Conservation (phyloP, 2,329 filamentous ascomycete species). For the Colletotrichum tamarilloi region DNA sequence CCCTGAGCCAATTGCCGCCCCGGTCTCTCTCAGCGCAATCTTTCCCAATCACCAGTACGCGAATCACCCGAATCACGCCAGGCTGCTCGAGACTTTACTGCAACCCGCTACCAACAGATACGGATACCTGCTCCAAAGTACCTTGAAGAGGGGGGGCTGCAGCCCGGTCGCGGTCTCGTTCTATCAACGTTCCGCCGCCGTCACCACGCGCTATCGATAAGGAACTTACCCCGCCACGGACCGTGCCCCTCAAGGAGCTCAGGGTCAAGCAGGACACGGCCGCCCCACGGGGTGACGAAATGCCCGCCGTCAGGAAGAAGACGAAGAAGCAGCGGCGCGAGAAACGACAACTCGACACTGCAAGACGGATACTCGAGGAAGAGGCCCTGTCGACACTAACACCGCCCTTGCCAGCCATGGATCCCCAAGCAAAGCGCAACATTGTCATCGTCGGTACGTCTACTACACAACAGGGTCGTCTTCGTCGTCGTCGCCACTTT, state of each 20-base stretch:
- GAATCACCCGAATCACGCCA: not conserved
- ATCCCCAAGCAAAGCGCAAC: conserved; percentile 47
- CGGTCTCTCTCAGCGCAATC: not conserved
- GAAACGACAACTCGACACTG: not conserved
- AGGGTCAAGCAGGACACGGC: not conserved
- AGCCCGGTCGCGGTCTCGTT: not conserved
- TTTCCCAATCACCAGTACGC: not conserved
- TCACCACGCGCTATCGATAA: conserved; percentile 29
- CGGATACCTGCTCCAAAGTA: not conserved
- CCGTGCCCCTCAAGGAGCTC: not conserved
- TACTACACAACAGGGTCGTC: not conserved
- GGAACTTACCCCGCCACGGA: conserved; percentile 12
- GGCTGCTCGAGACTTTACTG: conserved; percentile 1
- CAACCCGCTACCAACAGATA: not conserved
- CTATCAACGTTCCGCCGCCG: not conserved
- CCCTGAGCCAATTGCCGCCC: conserved; percentile 20
- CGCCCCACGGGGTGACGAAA: conserved; percentile 30
- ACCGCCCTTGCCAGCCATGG: conserved; percentile 22
- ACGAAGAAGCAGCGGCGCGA: conserved; percentile 18
- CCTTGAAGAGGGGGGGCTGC: not conserved
- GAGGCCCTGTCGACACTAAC: not conserved
- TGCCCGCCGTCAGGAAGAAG: conserved; percentile 29
- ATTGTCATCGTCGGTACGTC: conserved; percentile 63
- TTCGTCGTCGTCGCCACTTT: not conserved
- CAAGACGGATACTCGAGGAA: conserved; percentile 11